Base-by-base conservation (phyloP, 495 filamentous ascomycete genomes). In the Tuber magnatum region DNA sequence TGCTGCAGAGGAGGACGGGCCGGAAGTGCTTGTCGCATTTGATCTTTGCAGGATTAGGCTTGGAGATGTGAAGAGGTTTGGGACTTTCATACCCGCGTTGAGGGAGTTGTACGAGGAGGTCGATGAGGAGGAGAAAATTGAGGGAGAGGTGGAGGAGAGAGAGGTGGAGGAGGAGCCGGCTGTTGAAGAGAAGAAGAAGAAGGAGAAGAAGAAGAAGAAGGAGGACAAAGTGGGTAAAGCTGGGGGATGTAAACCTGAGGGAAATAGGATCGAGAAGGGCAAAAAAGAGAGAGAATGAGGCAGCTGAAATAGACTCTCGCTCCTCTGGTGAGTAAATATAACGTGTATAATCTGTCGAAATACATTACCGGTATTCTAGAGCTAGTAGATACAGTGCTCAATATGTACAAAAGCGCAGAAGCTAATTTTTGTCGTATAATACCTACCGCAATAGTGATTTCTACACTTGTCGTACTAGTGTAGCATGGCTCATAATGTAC, bases 41-140 rank as follows among this genome's bases (percentile, higher is more conserved):
- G 95, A 99, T 82, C 90, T 92, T 77, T 97, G 97, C 92, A 85
- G 90, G 18, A 87, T 97, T 56, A 90, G 89, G 83, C 86, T 97
- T 18, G 87, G 91, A 10, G 93, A 97, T 79, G 92, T 97, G 75
- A 87, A 87, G 74, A 85, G 91, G 77, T 87, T 95, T n/a, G 89
- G 92, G 81, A 87, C 87, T 28, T 96, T 92, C 80, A 84, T 90
- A 56, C 91, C 91, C 0, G 91, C 92, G 6, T 72, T 97, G 76
- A 87, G 89, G 82, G 89, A 89, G 83, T 84, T 97, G 20, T 89
- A 92, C 75, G 85, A 88, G 68, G 81, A 84, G 24, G 78, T 74
- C 32, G 84, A 81, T 35, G 80, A 70, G 22, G 78, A 77, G 39
- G 78, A 78, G 39, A 70, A 73, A n/a, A 70, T 75, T 48, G 80